phyloP scores from a whole-genome alignment of 2,329 filamentous ascomycete genomes.

The Alternaria sp. region DNA sequence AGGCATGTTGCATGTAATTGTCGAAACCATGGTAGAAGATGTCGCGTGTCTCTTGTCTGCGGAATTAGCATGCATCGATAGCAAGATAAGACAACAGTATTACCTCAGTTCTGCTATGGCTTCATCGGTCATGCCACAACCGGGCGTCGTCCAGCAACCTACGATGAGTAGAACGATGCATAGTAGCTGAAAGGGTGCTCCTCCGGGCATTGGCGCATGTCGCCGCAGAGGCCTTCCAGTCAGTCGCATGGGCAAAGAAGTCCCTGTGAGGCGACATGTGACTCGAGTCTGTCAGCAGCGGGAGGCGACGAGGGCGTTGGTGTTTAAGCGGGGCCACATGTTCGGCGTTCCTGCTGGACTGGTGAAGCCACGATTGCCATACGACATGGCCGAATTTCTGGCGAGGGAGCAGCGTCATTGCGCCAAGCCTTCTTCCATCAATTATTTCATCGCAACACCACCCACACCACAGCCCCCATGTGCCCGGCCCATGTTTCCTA shows the following conservation, averaged over 20 bases:
- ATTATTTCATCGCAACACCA: conserved; percentile 29
- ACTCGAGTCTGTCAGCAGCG: conserved; percentile 9
- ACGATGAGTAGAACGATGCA: conserved; percentile 44
- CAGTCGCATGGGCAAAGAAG: conserved; percentile 47
- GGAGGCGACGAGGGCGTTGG: background rate
- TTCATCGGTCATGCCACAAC: conserved; percentile 55
- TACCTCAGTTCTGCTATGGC: conserved; percentile 48
- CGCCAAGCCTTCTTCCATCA: conserved; percentile 19
- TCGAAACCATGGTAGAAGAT: conserved; percentile 98
- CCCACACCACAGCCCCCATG: background rate
- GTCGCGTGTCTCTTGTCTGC: conserved; percentile 59
- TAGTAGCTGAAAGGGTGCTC: conserved; percentile 30
- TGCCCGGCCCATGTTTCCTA: background rate
- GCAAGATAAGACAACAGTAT: no score
- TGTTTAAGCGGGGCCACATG: conserved; percentile 8
- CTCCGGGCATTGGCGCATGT: conserved; percentile 30
- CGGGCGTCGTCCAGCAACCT: conserved; percentile 42
- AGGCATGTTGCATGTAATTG: conserved; percentile 93
- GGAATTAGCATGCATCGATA: conserved; percentile 3
- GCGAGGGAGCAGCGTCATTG: conserved; percentile 19
- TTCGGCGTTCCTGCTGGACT: conserved; percentile 1
- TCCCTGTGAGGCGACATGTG: conserved; percentile 44
- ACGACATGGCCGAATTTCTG: conserved; percentile 8
- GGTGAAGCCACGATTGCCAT: conserved; percentile 23
- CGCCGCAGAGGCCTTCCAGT: conserved; percentile 39